Evolutionary conservation across 371 early-diverging fungal species (phyloP), one percentile per base, ranked within the genome.

Genomic region (Dichotomocladium elegans): DNA sequence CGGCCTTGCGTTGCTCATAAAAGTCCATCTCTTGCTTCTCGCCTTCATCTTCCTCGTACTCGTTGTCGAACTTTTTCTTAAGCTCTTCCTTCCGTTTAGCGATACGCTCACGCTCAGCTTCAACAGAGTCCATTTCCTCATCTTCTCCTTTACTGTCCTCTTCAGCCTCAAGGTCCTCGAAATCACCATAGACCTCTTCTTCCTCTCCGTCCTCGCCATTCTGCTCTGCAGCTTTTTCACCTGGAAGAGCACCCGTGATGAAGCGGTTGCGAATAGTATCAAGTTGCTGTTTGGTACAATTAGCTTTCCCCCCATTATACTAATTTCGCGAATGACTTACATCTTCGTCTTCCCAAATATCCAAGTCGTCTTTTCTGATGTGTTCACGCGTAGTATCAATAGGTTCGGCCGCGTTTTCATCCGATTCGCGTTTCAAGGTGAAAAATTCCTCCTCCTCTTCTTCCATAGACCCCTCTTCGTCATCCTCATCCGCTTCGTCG

Each of bases 151-250:
- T 71, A 10, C 67, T 65, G 8, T 63, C 60, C 21, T 65, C 72
- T 37, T 72, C 80, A n/a, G 68, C 81, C 64, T 94, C 97, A 8
- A 95, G 74, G 69, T 97, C 98, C 61, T 93, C 95, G 74, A 93
- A 95, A 54, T 93, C 96, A 22, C 93, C 94, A 60, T 74, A 78
- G 1, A 80, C 82, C 41, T 88, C 86, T 14, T 85, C 87, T 21
- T 74, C 82, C 19, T 74, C 70, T 12, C 67, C 78, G 10, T 53
- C 7, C 68, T 72, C 11, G 66, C 75, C 9, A 64, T 67, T 7
- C 6, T 70, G 72, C 10, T 68, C 47, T 21, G 56, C 55, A 10
- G 41, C 65, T 17, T 63, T 72, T 34, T 72, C 74, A 31, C 71
- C 71, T 43, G 82, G 74, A 17, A 57, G 63, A 1, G 79, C 80